Base-by-base conservation (phyloP, 129 eudicot genomes). In the Gnaphalium uliginosum region DNA sequence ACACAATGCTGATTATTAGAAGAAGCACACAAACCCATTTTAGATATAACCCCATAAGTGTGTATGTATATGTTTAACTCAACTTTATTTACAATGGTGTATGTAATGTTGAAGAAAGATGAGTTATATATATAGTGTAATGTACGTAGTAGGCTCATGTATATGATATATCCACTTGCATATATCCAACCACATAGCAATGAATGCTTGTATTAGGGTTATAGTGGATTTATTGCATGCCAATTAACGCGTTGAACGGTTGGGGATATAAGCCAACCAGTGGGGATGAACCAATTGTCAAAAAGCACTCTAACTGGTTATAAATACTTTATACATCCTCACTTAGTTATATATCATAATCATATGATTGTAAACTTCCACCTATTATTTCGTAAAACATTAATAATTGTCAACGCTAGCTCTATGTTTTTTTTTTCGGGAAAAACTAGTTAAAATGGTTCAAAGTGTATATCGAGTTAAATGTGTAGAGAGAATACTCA, bases 1-100 rank as follows among this genome's bases (percentile, higher is more conserved):
- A 71, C 23, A 50, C 83, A 48, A 84, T 39, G 75, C 71, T 21
- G 67, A 83, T 15, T 14, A 78, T 8, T 46, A 86, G 53, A 67
- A 78, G 66, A 15, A 75, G 2, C 56, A 54, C 68, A 65, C 77
- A 81, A 27, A 73, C 23, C 86, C 88, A 81, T 78, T 58, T 53
- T 1, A 60, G 71, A 77, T 81, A 73, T 50, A 71, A 39, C 61
- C 61, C 78, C 83, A 85, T 82, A 15, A 73, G 17, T 58, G 7
- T 69, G 18, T 60, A 32, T 64, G 39, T 59, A 43, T 11, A 2
- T 14, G 1, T 43, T 18, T 43, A 43, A 43, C 71, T 61, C 39
- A 57, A 58, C 61, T 19, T 27, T 6, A 32, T 60, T 65, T 53
- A 17, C n/a, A 2, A 54, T 33, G 71, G 51, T 41, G 54, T 71